Base-by-base conservation (phyloP, 176 grass and related monocot species). In the Eragrostis curvula region DNA sequence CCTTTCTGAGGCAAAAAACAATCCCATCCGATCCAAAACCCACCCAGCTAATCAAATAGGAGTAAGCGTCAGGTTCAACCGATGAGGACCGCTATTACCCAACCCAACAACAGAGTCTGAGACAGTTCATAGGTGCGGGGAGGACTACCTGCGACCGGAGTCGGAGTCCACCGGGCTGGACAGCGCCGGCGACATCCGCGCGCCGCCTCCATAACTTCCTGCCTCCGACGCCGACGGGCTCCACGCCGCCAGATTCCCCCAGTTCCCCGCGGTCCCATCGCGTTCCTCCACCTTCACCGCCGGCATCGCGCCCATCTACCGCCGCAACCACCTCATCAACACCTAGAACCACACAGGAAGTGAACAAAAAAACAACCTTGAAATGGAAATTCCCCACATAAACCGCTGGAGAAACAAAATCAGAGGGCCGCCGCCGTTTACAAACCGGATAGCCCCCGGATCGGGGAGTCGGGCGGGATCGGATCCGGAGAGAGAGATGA, bases 121-220 rank as follows among this genome's bases (percentile, higher is more conserved):
- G 66, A 70, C 39, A 28, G 78, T 51, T 51, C 40, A 58, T 81
- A 23, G 36, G 12, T 68, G 86, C 5, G 12, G 36, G 40, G 80
- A 92, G 18, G 63, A 52, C 27, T 91, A 98, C 96, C 81, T 98
- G 29, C 57, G 62, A 36, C 75, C 77, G 9, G 90, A 86, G 9
- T 89, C 73, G 46, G 87, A 66, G 24, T 86, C 88, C 25, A 23
- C 52, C 5, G 85, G 72, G 85, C 90, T 93, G 32, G 70, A 72
- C 79, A 86, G 72, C 68, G 71, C 55, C 0, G 85, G 88, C 12
- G 88, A 93, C 85, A 89, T 82, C 78, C 32, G 42, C 6, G 72
- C 71, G 21, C 41, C 24, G 20, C 61, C 71, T 12, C 89, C 85
- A 28, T 77, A 87, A 73, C 39, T 77, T n/a, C 76, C 83, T 7